Percentiles rank a stretch among this genome's conserved stretches.
Evolutionary conservation across 805 yeast species (phyloP).

Genomic region (Candida germanica): DNA sequence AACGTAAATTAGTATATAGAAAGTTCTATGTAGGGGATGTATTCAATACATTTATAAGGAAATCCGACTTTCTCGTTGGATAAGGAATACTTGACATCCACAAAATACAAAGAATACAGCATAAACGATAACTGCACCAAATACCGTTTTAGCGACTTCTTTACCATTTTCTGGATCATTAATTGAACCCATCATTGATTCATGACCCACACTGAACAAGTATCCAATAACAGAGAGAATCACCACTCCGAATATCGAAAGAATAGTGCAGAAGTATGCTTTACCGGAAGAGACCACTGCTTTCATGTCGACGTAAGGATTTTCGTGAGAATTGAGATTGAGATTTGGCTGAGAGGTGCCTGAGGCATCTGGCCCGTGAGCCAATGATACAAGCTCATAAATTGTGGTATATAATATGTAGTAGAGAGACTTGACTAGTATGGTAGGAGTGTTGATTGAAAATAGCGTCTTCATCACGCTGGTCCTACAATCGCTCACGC

Average conservation of each 20-base stretch:
- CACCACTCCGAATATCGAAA: constrained; percentile 89
- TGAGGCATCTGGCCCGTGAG: no score
- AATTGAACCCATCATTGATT: constrained; percentile 88
- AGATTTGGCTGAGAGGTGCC: no score
- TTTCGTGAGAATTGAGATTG: no score
- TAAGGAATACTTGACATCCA: constrained; percentile 74
- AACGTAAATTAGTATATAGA: background rate
- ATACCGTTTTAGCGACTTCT: constrained; percentile 88
- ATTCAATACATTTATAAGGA: constrained; percentile 25
- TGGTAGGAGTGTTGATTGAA: no score
- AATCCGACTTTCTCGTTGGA: constrained; percentile 65
- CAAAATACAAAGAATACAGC: constrained; percentile 79
- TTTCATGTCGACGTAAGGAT: constrained; percentile 26
- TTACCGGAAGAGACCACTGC: constrained; percentile 58
- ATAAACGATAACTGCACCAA: constrained; percentile 85
- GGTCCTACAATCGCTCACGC: no score
- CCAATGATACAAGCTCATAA: no score
- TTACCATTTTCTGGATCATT: constrained; percentile 90
- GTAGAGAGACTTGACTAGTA: no score
- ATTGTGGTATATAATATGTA: no score
- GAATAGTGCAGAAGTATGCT: constrained; percentile 93
- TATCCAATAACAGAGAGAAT: constrained; percentile 83
- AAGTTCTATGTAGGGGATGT: no score
- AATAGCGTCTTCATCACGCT: no score
- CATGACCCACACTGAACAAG: constrained; percentile 77